phyloP scores from a whole-genome alignment of 768 basidiomycete species.

The Coprinopsis marcescibilis region DNA sequence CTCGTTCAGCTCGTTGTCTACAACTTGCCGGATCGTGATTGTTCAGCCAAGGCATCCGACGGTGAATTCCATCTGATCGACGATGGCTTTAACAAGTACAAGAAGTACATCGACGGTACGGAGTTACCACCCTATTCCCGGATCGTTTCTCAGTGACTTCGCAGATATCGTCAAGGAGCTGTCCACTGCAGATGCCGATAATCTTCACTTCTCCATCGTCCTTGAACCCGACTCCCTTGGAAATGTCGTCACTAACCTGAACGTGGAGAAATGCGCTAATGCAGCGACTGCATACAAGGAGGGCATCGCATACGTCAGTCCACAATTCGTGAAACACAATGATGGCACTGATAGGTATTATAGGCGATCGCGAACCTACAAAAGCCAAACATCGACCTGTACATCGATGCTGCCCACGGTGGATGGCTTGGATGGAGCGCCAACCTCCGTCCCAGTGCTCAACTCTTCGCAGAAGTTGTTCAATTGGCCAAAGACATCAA shows the following conservation, averaged over 20 bases:
- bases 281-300: constrained; percentile 24
- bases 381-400: constrained; percentile 3
- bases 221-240: constrained; percentile 30
- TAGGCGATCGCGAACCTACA: constrained; percentile 23
- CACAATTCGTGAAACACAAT: no score
- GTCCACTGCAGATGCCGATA: constrained; percentile 14
- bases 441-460: constrained; percentile 26
- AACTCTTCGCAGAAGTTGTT: constrained; percentile 24
- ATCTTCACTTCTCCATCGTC: constrained; percentile 22
- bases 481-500: constrained; percentile 21
- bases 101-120: constrained; percentile 24
- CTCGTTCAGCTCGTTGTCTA: constrained; percentile 28
- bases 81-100: constrained; percentile 25
- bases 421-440: constrained; percentile 29
- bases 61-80: constrained; percentile 26
- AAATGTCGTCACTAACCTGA: constrained; percentile 25
- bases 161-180: constrained; percentile 16
- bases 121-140: neutral
- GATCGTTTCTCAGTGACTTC: neutral
- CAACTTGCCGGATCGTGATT: constrained; percentile 31
- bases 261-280: constrained; percentile 24
- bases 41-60: constrained; percentile 26
- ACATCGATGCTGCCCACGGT: constrained; percentile 26
- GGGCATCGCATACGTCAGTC: constrained; percentile 15
- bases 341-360: neutral